These are phyloP conservation scores for Cylindrotheca fusiformis DNA, from an alignment of 108 stramenopile genomes.

Conservation along the genomic window DNA sequence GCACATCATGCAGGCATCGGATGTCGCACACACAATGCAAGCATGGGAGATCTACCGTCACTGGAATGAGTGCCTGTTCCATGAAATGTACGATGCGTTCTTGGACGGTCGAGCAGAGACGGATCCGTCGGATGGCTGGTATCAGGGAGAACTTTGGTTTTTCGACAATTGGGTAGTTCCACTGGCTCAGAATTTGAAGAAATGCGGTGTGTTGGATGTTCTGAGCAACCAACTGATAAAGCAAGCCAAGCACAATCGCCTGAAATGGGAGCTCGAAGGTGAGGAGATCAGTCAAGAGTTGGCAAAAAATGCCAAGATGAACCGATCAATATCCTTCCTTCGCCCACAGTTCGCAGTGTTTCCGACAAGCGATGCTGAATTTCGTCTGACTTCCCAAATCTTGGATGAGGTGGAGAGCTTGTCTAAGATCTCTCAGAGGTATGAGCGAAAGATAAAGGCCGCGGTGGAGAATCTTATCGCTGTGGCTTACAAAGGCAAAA, in stretches of 20 bases:
- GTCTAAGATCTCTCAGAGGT: background rate
- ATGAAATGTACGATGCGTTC: slow-evolving; percentile 53
- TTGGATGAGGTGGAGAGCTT: background rate
- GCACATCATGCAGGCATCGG: slow-evolving; percentile 53
- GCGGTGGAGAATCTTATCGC: background rate
- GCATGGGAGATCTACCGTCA: slow-evolving; percentile 48
- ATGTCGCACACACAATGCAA: slow-evolving; percentile 66
- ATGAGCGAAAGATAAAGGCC: background rate
- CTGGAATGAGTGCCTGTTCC: slow-evolving; percentile 58
- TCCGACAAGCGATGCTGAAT: background rate
- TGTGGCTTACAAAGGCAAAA: background rate
- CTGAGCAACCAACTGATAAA: background rate
- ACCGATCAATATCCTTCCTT: background rate
- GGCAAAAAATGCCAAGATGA: background rate
- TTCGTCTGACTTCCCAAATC: background rate
- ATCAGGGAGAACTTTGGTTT: slow-evolving; percentile 58
- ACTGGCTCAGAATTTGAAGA: slow-evolving; percentile 53
- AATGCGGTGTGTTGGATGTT: slow-evolving; percentile 56
- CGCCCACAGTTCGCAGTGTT: background rate
- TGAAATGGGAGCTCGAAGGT: background rate
- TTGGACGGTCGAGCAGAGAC: slow-evolving; percentile 33
- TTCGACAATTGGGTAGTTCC: slow-evolving; percentile 61
- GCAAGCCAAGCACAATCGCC: background rate
- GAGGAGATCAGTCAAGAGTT: background rate
- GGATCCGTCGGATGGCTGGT: slow-evolving; percentile 58